Evolutionary conservation across 805 yeast genomes (phyloP), one percentile per base, ranked within the genome.

Genomic region (Isabelozyma heimii): DNA sequence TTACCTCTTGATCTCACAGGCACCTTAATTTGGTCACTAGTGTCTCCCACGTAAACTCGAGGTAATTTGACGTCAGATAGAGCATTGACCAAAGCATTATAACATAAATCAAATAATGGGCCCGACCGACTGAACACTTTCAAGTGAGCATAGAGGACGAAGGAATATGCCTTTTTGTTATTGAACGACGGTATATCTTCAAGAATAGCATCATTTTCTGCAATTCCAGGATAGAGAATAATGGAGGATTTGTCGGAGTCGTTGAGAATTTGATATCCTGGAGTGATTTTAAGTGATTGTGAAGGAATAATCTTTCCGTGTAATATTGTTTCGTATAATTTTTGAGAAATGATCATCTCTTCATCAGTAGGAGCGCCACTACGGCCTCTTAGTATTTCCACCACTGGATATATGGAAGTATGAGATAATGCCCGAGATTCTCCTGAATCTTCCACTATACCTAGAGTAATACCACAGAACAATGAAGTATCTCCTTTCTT

Each of bases 311-410:
- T 52, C 27, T 80, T 79, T 10, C 87, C 79, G 52, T 82, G 83
- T 42, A 79, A 65, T 5, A 89, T 62, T 5, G 80, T 70, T 53
- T 87, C 87, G 57, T 82, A 82, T 20, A 88, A 57, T 49, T 72
- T 72, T 62, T 89, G 95, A 1, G 89, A 80, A 16, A 86, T 59
- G 28, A 79, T 81, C 83, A 87, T 88, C 62, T 90, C 97, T 66
- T 90, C 96, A 56, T 84, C 88, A 1, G 91, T 82, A 27, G 96
- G 96, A 0, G 90, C 88, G 12, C 95, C 94, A 8, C 70, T 62
- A 46, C 89, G 75, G 28, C 96, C 96, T 47, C 91, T 72, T 49
- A 84, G 80, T 8, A 89, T 81, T 53, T 87, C 91, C 7, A 90
- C 89, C 13, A 85, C 82, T 0, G 96, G 92, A 61, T 80, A 87